These are phyloP conservation scores for Sanghuangporus baumii DNA, from an alignment of 1,284 basidiomycete genomes.

Conservation along the genomic window DNA sequence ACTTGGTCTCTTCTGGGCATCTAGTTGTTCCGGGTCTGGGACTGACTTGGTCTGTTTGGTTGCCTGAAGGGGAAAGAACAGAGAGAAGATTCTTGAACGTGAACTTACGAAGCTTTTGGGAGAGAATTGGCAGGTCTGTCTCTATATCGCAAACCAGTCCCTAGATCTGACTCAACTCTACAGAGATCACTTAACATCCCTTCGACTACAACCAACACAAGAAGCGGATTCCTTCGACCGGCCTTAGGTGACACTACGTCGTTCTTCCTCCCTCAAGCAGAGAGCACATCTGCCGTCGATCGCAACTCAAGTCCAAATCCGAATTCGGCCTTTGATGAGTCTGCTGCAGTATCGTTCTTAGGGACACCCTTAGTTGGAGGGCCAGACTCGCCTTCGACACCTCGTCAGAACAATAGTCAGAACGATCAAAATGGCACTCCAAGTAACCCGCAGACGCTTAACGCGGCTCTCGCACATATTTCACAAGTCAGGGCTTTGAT, in stretches of 20 bases:
- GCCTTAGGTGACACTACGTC: conserved; percentile 9
- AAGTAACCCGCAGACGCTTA: conserved; percentile 17
- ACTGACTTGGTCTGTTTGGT: background rate
- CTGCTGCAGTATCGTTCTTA: background rate
- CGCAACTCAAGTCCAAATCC: background rate
- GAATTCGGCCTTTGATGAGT: conserved; percentile 5
- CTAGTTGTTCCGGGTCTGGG: background rate
- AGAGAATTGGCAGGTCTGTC: conserved; percentile 65
- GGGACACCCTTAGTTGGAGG: background rate
- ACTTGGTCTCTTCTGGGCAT: conserved; percentile 17
- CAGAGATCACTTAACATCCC: conserved; percentile 17
- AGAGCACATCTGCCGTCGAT: conserved; percentile 6
- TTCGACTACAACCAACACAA: conserved; percentile 4
- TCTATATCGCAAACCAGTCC: background rate
- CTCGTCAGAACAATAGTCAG: conserved; percentile 18
- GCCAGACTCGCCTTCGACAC: conserved; percentile 18
- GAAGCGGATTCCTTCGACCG: conserved; percentile 7
- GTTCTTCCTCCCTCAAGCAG: conserved; percentile 16
- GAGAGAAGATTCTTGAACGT: conserved; percentile 68
- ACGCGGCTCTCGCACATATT: conserved; percentile 48
- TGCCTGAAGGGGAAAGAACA: conserved; percentile 40
- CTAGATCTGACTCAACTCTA: background rate
- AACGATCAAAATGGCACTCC: background rate
- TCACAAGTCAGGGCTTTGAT: conserved; percentile 67
- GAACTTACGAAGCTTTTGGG: conserved; percentile 63